These are phyloP conservation scores for Lipomyces yarrowii DNA, from an alignment of 1,139 yeast genomes.

Conservation along the genomic window DNA sequence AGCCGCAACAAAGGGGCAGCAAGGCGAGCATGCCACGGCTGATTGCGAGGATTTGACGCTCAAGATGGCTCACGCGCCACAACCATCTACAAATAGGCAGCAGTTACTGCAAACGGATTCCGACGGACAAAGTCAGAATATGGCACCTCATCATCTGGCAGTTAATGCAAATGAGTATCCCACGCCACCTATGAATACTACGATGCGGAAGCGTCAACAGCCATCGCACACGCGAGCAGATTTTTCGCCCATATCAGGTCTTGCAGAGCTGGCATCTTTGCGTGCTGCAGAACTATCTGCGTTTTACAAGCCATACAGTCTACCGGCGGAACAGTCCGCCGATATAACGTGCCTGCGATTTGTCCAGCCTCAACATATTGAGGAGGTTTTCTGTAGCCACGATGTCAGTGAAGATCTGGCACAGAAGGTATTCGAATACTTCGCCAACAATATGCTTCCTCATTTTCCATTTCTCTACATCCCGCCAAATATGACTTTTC, in stretches of 20 bases:
- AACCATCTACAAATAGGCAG: neutral
- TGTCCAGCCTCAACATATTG: slow-evolving; percentile 3
- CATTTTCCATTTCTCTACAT: slow-evolving; percentile 3
- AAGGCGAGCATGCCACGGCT: neutral
- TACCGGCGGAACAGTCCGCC: neutral
- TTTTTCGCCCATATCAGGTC: slow-evolving; percentile 15
- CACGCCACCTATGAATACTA: neutral
- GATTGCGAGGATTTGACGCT: neutral
- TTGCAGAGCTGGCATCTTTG: slow-evolving; percentile 32
- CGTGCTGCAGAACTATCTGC: slow-evolving; percentile 29
- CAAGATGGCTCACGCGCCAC: neutral
- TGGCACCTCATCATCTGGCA: neutral
- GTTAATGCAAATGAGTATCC: neutral
- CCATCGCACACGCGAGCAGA: neutral
- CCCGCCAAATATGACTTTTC: neutral
- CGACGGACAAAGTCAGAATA: neutral
- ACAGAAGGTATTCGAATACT: slow-evolving; percentile 35
- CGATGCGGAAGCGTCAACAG: neutral
- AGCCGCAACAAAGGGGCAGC: slow-evolving; percentile 2
- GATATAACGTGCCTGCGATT: neutral
- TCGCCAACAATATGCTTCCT: slow-evolving; percentile 29
- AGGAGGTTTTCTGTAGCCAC: neutral
- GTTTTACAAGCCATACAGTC: neutral
- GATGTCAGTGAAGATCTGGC: neutral
- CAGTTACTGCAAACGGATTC: neutral